These are phyloP conservation scores for Toxicodendron radicans DNA, from an alignment of 345 rosid genomes.

Conservation along the genomic window DNA sequence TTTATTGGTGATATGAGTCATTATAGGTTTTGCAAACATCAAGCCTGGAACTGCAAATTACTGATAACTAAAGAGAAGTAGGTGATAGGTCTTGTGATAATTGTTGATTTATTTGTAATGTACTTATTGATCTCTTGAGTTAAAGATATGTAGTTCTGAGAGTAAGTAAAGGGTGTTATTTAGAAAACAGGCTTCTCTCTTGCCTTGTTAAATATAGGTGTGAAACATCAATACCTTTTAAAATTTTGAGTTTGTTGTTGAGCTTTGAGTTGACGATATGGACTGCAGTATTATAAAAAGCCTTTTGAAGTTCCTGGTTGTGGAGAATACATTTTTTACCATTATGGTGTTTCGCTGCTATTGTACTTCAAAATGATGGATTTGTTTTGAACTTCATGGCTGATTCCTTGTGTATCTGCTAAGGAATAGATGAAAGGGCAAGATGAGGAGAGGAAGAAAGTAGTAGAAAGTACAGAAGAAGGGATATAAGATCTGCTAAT, in stretches of 20 bases:
- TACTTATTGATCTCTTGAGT: too few relatives aligned
- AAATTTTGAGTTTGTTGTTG: neutral
- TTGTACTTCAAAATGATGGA: neutral
- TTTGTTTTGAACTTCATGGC: neutral
- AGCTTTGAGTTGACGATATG: neutral
- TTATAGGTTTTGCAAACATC: too few relatives aligned
- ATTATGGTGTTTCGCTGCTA: neutral
- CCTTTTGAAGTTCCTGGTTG: neutral
- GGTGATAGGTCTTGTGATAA: too few relatives aligned
- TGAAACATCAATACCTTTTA: neutral
- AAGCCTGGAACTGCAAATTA: neutral
- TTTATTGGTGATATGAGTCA: too few relatives aligned
- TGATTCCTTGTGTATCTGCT: slow-evolving; percentile 16
- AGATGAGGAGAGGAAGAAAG: slow-evolving; percentile 20
- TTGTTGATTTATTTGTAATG: neutral
- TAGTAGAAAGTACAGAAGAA: slow-evolving; percentile 13
- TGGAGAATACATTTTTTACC: neutral
- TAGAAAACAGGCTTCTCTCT: too few relatives aligned
- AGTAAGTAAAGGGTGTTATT: too few relatives aligned
- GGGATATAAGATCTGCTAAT: slow-evolving; percentile 14
- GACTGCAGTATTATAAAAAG: neutral
- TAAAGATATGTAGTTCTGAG: too few relatives aligned
- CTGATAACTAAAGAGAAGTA: neutral
- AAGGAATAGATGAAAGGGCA: slow-evolving; percentile 19
- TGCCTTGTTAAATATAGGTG: neutral